Percentiles rank a stretch among this genome's conserved stretches.
Conservation (phyloP, 2,329 filamentous ascomycete genomes). For the Colletotrichum sp. region DNA sequence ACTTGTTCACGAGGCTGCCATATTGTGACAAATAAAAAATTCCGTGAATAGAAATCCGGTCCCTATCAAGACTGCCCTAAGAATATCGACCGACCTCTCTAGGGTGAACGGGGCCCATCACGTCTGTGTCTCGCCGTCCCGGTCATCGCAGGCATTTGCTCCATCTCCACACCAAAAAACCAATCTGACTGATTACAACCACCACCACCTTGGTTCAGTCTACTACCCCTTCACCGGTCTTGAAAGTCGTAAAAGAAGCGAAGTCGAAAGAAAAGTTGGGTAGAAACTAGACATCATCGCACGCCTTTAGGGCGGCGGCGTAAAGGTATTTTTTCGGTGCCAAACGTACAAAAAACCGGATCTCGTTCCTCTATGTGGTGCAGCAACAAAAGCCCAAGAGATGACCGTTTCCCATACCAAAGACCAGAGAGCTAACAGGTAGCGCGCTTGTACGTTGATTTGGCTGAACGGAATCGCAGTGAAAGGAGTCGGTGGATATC, state of each 20-base stretch:
- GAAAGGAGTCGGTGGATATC: constrained; percentile 6
- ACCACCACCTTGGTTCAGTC: not conserved
- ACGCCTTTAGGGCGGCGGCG: not conserved
- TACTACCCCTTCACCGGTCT: not conserved
- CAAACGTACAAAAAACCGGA: constrained; percentile 7
- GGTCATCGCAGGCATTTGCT: not conserved
- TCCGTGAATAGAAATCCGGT: constrained; percentile 17
- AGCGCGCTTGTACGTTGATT: not conserved
- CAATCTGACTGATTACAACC: constrained; percentile 7
- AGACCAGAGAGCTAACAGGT: not conserved
- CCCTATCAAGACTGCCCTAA: constrained; percentile 19
- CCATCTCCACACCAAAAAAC: not conserved
- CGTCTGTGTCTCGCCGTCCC: not conserved
- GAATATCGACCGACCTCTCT: constrained; percentile 6
- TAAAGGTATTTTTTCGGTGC: constrained; percentile 23
- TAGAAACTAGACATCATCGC: not conserved
- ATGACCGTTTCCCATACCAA: not conserved
- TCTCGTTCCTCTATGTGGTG: not conserved
- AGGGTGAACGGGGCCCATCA: not conserved
- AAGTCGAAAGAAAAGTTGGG: constrained; percentile 26
- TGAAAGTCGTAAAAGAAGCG: constrained; percentile 5
- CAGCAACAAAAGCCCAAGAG: not conserved
- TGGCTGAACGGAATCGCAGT: not conserved
- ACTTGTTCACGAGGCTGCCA: not conserved
- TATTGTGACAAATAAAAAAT: not conserved